Base-by-base conservation (phyloP, 1,284 basidiomycete genomes). In the Pholiota adiposa region DNA sequence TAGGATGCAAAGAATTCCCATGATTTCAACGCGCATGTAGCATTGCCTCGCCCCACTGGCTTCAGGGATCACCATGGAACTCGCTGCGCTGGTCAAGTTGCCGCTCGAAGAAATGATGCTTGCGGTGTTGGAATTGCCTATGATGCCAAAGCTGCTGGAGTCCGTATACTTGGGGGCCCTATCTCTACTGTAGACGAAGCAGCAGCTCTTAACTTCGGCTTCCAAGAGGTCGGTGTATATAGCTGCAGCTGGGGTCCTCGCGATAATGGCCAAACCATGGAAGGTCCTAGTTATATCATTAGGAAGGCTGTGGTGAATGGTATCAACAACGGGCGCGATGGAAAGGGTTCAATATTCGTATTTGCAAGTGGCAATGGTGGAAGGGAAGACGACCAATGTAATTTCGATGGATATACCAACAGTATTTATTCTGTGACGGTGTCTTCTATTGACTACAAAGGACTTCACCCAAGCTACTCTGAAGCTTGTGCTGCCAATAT, bases 381-480 rank as follows among this genome's bases (percentile, higher is more conserved):
- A 12, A 84, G 86, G 2, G 82, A 84, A 44, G 93, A 91, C 34
- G 97, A 99, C 72, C 97, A 99, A 76, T 99, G 97, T 80, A 99
- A 99, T 75, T 99, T 99, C 73, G 97, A 99, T 67, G 97, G 97
- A 6, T 99, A 99, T 76, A 99, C 97, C 38, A 99, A 99, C 72
- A 94, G 91, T 66, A 97, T 98, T 65, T 98, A 95, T 77, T 94
- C 92, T 3, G 89, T 99, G 56, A 99, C 97, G 0, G 94, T 99
- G 25, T 91, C 93, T 2, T 93, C 97, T 0, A 83, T 98, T 61
- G 97, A 99, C 71, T 87, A 91, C 70, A 93, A 92, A 70, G 96
- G 96, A 11, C 76, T 93, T 40, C 97, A 98, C 72, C 97, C 97
- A 4, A 94, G 90, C 71, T 99, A 99, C 71, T 98, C 97, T 6